These are phyloP conservation scores for Citrullus amarus DNA, from an alignment of 306 rosid species.

Conservation along the genomic window DNA sequence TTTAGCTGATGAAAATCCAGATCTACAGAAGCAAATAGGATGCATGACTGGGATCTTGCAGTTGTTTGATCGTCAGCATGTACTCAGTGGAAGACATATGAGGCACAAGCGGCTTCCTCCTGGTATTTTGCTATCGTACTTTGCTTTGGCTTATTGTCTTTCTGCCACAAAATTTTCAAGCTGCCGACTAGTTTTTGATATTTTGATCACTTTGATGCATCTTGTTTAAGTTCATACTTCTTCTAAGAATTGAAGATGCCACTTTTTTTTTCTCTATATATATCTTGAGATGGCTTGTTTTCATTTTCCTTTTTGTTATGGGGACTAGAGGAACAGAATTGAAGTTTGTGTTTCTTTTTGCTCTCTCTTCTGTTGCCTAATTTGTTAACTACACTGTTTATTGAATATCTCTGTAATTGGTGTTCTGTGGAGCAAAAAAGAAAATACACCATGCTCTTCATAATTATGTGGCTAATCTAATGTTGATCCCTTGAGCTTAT, in stretches of 20 bases:
- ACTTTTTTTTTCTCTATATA: neutral
- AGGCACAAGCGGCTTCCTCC: slow-evolving; percentile 58
- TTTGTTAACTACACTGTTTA: neutral
- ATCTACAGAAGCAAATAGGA: slow-evolving; percentile 93
- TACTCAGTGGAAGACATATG: slow-evolving; percentile 38
- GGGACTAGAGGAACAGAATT: neutral
- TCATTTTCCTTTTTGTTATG: neutral
- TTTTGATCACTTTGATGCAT: neutral
- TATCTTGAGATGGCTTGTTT: neutral
- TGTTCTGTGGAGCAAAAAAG: neutral
- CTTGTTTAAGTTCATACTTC: neutral
- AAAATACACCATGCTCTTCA: neutral
- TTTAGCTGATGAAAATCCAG: slow-evolving; percentile 87
- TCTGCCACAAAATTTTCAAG: neutral
- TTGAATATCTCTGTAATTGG: neutral
- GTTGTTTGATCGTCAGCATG: slow-evolving; percentile 69
- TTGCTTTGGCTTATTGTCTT: neutral
- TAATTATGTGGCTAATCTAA: neutral
- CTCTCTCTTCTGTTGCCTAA: neutral
- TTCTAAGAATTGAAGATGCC: neutral
- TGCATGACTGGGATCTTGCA: slow-evolving; percentile 91
- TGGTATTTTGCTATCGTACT: slow-evolving; percentile 21
- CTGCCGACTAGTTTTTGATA: neutral
- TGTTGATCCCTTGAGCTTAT: neutral
- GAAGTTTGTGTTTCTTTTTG: neutral